Percentiles rank a stretch among this genome's conserved stretches.
Evolutionary conservation across 306 rosid genomes (phyloP).

Genomic region (Prosopis cineraria): DNA sequence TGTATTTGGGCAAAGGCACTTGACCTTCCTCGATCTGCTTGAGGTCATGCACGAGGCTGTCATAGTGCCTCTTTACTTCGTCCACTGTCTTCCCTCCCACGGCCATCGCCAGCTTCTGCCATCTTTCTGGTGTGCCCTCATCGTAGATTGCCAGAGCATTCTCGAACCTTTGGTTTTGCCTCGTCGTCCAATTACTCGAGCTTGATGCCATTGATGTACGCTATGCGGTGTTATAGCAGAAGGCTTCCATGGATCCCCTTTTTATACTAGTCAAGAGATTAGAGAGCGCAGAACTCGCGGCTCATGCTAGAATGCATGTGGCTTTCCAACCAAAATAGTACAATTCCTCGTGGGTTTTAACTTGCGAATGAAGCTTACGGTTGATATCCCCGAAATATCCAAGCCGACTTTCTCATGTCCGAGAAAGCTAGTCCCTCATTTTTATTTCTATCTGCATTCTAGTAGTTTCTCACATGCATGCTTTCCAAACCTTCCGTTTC

Average conservation of each 20-base stretch:
- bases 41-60: conserved; percentile 73
- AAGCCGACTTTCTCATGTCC: neutral
- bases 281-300: neutral
- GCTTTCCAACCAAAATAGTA: neutral
- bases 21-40: conserved; percentile 71
- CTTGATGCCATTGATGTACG: conserved; percentile 53
- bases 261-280: neutral
- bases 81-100: conserved; percentile 88
- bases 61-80: conserved; percentile 80
- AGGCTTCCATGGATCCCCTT: neutral
- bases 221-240: neutral
- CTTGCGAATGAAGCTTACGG: neutral
- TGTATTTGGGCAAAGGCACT: conserved; percentile 76
- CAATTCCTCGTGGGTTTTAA: neutral
- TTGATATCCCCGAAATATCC: neutral
- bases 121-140: conserved; percentile 76
- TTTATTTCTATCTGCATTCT: neutral
- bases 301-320: neutral
- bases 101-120: conserved; percentile 78
- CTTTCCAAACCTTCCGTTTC: neutral
- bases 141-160: conserved; percentile 77
- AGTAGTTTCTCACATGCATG: neutral
- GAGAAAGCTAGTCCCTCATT: neutral
- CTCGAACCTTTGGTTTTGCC: conserved; percentile 81
- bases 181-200: conserved; percentile 68